phyloP scores from a whole-genome alignment of 2,329 filamentous ascomycete genomes.

The Aquanectria penicillioides region DNA sequence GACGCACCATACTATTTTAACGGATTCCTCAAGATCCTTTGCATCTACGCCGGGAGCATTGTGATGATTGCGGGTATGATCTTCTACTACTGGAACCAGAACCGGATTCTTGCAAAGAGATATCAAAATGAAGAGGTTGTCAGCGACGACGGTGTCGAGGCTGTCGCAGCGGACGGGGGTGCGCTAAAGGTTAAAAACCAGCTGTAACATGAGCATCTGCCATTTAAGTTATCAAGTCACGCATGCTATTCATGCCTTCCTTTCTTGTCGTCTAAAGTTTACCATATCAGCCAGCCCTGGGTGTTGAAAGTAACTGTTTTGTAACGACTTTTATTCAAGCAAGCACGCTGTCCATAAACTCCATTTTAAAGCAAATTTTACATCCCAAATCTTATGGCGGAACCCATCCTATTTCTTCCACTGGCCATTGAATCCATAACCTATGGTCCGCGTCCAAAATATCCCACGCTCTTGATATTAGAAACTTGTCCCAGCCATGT shows the following conservation, averaged over 20 bases:
- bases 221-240: too few relatives aligned
- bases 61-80: not conserved
- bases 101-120: not conserved
- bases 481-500: not conserved
- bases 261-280: too few relatives aligned
- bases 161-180: not conserved
- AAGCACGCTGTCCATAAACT: too few relatives aligned
- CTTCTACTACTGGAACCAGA: constrained; percentile 1
- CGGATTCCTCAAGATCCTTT: constrained; percentile 9
- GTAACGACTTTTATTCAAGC: too few relatives aligned
- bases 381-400: too few relatives aligned
- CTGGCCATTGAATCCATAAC: not conserved
- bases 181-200: not conserved
- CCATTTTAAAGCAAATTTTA: too few relatives aligned
- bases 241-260: too few relatives aligned
- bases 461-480: not conserved
- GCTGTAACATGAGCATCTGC: too few relatives aligned
- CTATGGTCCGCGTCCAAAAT: not conserved
- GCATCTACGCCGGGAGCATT: not conserved
- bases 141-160: not conserved
- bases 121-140: not conserved
- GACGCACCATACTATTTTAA: constrained; percentile 5
- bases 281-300: too few relatives aligned
- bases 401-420: constrained; percentile 3
- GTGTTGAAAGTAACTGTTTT: too few relatives aligned